A percentile compares a stretch with the other conserved stretches of the same genome.
Conservation (phyloP, 2,329 filamentous ascomycete genomes). For the Nothomitra cinnamomea region DNA sequence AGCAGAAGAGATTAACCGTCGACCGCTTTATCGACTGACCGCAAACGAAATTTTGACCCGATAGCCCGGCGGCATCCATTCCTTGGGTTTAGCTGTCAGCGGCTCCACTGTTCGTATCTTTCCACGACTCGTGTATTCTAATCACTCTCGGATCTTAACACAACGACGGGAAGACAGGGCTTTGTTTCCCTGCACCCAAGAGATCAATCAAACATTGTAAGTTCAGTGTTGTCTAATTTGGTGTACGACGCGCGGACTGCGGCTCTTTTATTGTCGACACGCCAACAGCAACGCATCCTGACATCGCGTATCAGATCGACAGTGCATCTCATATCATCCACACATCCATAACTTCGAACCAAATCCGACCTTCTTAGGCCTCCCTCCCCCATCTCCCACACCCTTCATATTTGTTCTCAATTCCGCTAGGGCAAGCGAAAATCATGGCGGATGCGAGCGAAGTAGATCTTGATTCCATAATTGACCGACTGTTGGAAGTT, state of each 20-base stretch:
- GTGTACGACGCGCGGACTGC: not conserved
- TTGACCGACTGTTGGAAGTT: constrained; percentile 93
- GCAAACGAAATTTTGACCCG: not conserved
- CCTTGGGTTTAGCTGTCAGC: not conserved
- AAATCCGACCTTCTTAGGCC: not conserved
- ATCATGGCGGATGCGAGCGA: constrained; percentile 65
- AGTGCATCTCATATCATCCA: not conserved
- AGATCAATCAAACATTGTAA: not conserved
- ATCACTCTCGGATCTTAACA: not conserved
- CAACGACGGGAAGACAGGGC: not conserved
- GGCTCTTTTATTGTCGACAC: not conserved
- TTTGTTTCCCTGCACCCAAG: not conserved
- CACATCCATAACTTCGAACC: not conserved
- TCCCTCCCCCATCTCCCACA: not conserved
- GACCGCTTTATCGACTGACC: not conserved
- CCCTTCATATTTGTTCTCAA: not conserved
- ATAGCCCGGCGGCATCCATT: not conserved
- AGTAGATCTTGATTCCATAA: constrained; percentile 98
- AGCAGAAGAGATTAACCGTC: not conserved
- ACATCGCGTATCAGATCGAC: not conserved
- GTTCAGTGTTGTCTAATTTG: not conserved
- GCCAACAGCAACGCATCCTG: not conserved
- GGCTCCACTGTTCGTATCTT: not conserved
- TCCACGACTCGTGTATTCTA: not conserved
- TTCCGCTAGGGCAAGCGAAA: not conserved